Conservation (phyloP, 805 yeast genomes). For the Debaryomyces prosopidis region DNA sequence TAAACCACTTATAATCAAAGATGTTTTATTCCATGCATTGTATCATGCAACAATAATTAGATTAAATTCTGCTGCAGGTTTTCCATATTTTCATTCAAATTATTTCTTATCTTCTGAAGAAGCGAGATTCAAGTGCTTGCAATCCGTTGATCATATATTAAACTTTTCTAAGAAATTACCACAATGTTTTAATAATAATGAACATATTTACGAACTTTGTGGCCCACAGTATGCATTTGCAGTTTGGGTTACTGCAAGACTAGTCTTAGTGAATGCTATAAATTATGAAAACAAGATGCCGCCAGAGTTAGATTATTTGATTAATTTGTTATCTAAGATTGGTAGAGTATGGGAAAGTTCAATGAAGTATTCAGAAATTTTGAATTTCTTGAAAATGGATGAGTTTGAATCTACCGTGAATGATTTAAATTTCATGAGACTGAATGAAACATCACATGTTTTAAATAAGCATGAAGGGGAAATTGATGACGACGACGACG, state of each 20-base stretch:
- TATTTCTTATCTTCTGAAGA: constrained; percentile 11
- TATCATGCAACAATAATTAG: constrained; percentile 15
- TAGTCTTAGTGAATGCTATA: constrained; percentile 13
- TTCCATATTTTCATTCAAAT: constrained; percentile 13
- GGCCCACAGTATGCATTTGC: constrained; percentile 19
- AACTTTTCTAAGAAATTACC: constrained; percentile 7
- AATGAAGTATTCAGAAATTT: constrained; percentile 16
- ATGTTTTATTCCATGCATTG: constrained; percentile 13
- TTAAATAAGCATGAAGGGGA: constrained; percentile 6
- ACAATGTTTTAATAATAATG: constrained; percentile 4
- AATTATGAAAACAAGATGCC: constrained; percentile 6
- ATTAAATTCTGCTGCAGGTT: constrained; percentile 15
- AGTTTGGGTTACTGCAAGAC: constrained; percentile 18
- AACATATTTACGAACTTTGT: constrained; percentile 9
- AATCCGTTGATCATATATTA: constrained; percentile 9
- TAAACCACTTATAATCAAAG: constrained; percentile 4
- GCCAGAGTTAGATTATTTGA: constrained; percentile 10
- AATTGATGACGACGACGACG: too few relatives aligned
- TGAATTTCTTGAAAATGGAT: constrained; percentile 11
- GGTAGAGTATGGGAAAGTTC: constrained; percentile 17
- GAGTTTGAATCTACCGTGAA: constrained; percentile 1
- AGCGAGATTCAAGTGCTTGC: constrained; percentile 12
- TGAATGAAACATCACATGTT: background rate
- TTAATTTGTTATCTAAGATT: constrained; percentile 8
- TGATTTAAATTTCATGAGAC: too few relatives aligned